Conservation (phyloP, 2,329 filamentous ascomycete species). For the Rutstroemia sydowiana region DNA sequence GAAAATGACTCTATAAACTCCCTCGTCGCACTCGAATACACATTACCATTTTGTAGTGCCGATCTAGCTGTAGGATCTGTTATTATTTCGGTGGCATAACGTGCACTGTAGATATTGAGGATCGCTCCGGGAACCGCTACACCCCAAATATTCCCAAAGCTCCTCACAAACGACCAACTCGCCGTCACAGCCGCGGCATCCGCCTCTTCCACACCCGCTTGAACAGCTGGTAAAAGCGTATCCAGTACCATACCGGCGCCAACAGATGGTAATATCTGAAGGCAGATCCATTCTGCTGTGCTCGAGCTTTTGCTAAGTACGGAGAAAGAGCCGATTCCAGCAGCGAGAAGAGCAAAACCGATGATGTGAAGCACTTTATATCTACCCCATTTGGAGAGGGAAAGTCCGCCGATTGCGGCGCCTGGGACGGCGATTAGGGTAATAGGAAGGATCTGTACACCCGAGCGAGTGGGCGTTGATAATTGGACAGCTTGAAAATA, state of each 20-base stretch:
- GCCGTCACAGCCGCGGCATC: conserved; percentile 9
- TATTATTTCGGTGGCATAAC: neutral
- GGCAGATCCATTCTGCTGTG: conserved; percentile 34
- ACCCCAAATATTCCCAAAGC: conserved; percentile 13
- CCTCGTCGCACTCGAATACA: neutral
- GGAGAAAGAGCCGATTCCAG: conserved; percentile 1
- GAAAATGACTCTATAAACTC: neutral
- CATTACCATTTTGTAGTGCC: neutral
- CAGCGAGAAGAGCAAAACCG: conserved; percentile 22
- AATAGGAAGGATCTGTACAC: conserved; percentile 46
- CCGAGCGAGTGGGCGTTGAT: conserved; percentile 42
- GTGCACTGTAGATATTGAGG: neutral
- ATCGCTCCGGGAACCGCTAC: neutral
- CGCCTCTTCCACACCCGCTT: conserved; percentile 23
- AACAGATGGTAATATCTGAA: conserved; percentile 35
- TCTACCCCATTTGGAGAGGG: conserved; percentile 9
- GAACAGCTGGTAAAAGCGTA: conserved; percentile 37
- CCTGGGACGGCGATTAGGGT: conserved; percentile 31
- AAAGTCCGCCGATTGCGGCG: conserved; percentile 16
- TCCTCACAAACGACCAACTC: conserved; percentile 9
- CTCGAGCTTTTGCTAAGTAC: conserved; percentile 34
- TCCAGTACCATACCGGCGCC: conserved; percentile 39
- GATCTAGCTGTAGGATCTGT: neutral
- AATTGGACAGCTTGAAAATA: conserved; percentile 44
- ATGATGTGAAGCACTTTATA: conserved; percentile 29